Base-by-base conservation (phyloP, 371 early-diverging fungal species). In the Mucor irregularis region DNA sequence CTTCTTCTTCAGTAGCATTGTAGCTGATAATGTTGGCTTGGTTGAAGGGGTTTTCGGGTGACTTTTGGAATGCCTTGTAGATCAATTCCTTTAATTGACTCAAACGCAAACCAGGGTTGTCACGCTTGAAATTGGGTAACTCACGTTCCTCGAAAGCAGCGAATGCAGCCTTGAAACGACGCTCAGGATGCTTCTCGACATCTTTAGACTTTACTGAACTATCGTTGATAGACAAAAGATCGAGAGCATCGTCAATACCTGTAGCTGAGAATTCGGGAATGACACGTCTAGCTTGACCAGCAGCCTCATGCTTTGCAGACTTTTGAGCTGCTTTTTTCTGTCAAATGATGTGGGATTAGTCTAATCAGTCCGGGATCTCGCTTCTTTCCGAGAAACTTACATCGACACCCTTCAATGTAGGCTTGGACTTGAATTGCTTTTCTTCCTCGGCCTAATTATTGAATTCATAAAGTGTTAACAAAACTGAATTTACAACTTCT, bases 1-100 rank as follows among this genome's bases (percentile, higher is more conserved):
- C 71, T 11, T 90, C 86, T 2, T 82, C 76, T 49, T 69, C 74
- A 28, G 78, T 82, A 35, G 91, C 88, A 62, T 93, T 90, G 67
- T 89, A 87, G 17, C 80, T 69, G 19, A 83, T n/a, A 44, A 88
- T 58, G 39, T 82, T 81, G 19, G 74, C 71, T 78, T 92, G 91
- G 72, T 92, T 92, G 68, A 91, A 85, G 22, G 94, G 93, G 63
- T 92, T 94, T 24, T 92, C 90, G 10, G 90, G 90, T 3, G 92
- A 84, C 74, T 92, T 93, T 63, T 87, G 82, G 80, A 84, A 87
- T 26, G 82, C 81, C 75, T 92, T 92, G 69, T 78, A 89, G 10
- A 92, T 53, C 33, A 91, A 58, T 38, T 94, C 84, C 61, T 87
- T 85, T 61, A 88, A 70, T 64, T 94, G 93, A 44, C 74, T 84